Percentiles rank a stretch among this genome's conserved stretches.
These are phyloP conservation scores for Naumovozyma dairenensis DNA, from an alignment of 805 yeast genomes.

Conservation along the genomic window DNA sequence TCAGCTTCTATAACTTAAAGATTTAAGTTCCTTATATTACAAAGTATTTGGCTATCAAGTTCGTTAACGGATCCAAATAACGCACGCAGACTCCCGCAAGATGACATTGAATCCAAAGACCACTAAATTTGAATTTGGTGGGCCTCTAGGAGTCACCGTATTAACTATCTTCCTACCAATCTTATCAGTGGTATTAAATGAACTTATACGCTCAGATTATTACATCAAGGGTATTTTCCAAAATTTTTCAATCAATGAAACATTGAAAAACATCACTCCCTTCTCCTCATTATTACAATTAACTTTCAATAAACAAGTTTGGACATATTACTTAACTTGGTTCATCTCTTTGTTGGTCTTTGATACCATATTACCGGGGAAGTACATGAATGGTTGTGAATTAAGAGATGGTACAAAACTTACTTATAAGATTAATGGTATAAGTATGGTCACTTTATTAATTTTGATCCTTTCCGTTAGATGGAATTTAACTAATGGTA, in stretches of 20 bases:
- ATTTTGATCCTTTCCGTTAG: constrained; percentile 41
- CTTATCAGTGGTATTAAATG: constrained; percentile 48
- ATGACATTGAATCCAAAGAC: constrained; percentile 66
- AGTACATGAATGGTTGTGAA: constrained; percentile 48
- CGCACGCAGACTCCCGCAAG: constrained; percentile 8
- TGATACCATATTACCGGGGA: constrained; percentile 63
- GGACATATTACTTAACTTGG: constrained; percentile 69
- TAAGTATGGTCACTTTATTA: constrained; percentile 38
- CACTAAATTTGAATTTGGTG: constrained; percentile 63
- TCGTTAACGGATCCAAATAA: no score
- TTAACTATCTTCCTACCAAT: constrained; percentile 61
- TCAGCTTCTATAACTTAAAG: no score
- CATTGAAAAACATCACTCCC: constrained; percentile 33
- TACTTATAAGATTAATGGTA: constrained; percentile 75
- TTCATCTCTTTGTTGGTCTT: constrained; percentile 51
- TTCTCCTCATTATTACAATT: constrained; percentile 26
- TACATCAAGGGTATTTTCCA: constrained; percentile 37
- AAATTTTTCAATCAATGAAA: constrained; percentile 31
- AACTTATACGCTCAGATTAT: constrained; percentile 52
- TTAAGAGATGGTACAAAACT: constrained; percentile 70
- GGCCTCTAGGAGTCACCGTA: constrained; percentile 60
- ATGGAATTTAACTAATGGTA: constrained; percentile 39
- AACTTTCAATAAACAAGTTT: constrained; percentile 38
- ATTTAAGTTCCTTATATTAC: no score
- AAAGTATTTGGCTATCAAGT: no score